Conservation (phyloP, 83 land plant species). For the Picea abies region DNA sequence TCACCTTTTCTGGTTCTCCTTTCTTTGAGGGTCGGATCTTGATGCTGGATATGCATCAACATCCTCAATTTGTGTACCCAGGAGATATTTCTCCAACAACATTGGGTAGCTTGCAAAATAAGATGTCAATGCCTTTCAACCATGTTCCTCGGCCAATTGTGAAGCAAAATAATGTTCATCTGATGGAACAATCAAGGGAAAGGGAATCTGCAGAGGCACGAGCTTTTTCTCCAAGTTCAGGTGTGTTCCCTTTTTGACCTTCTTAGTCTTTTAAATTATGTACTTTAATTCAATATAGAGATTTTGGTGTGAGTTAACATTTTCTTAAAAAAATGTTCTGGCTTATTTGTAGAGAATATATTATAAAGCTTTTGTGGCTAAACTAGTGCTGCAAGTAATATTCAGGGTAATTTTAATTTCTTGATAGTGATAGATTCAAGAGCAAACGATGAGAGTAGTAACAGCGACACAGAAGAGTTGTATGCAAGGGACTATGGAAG, state of each 20-base stretch:
- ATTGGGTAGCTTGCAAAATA: conserved; percentile 9
- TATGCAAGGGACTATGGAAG: conserved; percentile 14
- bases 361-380: background rate
- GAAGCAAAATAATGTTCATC: conserved; percentile 9
- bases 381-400: conserved; percentile 12
- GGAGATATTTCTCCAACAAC: background rate
- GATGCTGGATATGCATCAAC: conserved; percentile 16
- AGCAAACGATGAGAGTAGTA: conserved; percentile 33
- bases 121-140: conserved; percentile 2
- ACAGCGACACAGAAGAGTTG: conserved; percentile 39
- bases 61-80: background rate
- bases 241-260: conserved; percentile 11
- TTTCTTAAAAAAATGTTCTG: no score
- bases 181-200: conserved; percentile 11
- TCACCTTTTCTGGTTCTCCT: conserved; percentile 13
- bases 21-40: conserved; percentile 15
- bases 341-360: background rate
- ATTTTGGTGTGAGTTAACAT: no score
- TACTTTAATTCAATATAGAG: background rate
- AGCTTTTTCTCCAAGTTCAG: conserved; percentile 36
- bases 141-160: background rate
- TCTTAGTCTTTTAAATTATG: background rate
- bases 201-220: conserved; percentile 7
- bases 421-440: conserved; percentile 35
- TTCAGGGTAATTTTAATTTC: conserved; percentile 13